phyloP scores from a whole-genome alignment of 2,329 filamentous ascomycete species.

The Aspergillus cejpii region DNA sequence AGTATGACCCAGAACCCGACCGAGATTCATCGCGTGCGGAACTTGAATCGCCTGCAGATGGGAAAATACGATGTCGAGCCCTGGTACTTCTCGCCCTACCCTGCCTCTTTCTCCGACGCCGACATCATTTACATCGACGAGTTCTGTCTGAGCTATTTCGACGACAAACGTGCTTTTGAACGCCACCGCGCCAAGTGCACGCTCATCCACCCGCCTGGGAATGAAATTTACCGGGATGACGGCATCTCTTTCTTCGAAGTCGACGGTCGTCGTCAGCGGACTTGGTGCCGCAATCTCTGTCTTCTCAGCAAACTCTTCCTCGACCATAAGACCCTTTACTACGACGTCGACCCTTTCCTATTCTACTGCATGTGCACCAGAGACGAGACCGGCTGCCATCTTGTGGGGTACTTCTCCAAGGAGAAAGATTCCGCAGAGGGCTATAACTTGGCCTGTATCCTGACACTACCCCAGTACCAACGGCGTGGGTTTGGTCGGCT shows the following conservation, averaged over 20 bases:
- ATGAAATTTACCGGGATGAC: slow-evolving; percentile 91
- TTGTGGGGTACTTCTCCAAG: slow-evolving; percentile 98
- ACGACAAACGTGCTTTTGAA: slow-evolving; percentile 70
- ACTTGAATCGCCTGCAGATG: slow-evolving; percentile 90
- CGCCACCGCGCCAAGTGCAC: slow-evolving; percentile 87
- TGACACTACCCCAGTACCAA: slow-evolving; percentile 94
- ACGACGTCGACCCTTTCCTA: slow-evolving; percentile 92
- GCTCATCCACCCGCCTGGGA: slow-evolving; percentile 85
- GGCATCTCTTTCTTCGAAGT: slow-evolving; percentile 96
- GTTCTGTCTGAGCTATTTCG: slow-evolving; percentile 90
- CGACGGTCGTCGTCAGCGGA: slow-evolving; percentile 89
- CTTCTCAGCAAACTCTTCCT: slow-evolving; percentile 92
- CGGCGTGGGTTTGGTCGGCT: slow-evolving; percentile 88
- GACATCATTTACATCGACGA: slow-evolving; percentile 96
- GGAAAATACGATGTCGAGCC: slow-evolving; percentile 86
- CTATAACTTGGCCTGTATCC: slow-evolving; percentile 96
- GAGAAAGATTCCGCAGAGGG: slow-evolving; percentile 95
- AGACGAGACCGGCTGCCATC: slow-evolving; percentile 84
- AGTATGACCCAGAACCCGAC: slow-evolving; percentile 99
- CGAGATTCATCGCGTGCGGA: slow-evolving; percentile 91
- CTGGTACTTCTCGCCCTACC: slow-evolving; percentile 99
- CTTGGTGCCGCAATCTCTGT: slow-evolving; percentile 98
- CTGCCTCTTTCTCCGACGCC: slow-evolving; percentile 76
- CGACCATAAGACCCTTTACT: slow-evolving; percentile 97
- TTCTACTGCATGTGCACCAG: slow-evolving; percentile 97